Evolutionary conservation across 1,284 basidiomycete genomes (phyloP), one percentile per base, ranked within the genome.

Genomic region (Cystobasidium pallidum): DNA sequence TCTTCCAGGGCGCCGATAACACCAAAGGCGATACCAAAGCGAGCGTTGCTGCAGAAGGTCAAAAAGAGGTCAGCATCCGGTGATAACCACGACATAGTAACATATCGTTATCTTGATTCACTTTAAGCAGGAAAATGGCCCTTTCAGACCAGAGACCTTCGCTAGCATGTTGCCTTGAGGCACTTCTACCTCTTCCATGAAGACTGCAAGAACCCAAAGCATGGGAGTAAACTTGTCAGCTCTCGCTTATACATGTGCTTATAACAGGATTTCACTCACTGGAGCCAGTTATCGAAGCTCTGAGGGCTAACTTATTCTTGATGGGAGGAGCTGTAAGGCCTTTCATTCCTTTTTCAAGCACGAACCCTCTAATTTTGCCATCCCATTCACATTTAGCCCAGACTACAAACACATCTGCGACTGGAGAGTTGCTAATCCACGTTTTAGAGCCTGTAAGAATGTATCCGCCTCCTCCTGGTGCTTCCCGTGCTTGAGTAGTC

Each of bases 341-440:
- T 78, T 89, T 87, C 78, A 86, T 84, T 8, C 88, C 92, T 86
- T 94, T 95, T 79, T 97, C 93, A 7, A 97, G 83, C 55, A 98
- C 80, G 82, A 99, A 98, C 0, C 95, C 95, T 55, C 93, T 88
- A 74, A 98, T 85, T 81, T 92, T 93, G 77, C 86, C 85, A 80
- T 95, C 92, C 93, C 93, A 95, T 79, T 91, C 91, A 82, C 92
- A 95, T 65, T 88, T 89, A 0, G 94, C 94, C 95, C 95, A 98
- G 54, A 99, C 84, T 51, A 99, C 84, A 78, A 96, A 94, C 1
- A 94, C 79, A 75, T 76, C 75, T 4, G 76, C 78, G 47, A 79
- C 76, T 11, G 79, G 79, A 19, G 59, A 65, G 45, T 95, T 96
- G 41, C 92, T 88, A 79, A 98, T 97, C 94, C 94, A 98, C 0